Base-by-base conservation (phyloP, 805 yeast species). In the Saccharomycodes ludwigii region DNA sequence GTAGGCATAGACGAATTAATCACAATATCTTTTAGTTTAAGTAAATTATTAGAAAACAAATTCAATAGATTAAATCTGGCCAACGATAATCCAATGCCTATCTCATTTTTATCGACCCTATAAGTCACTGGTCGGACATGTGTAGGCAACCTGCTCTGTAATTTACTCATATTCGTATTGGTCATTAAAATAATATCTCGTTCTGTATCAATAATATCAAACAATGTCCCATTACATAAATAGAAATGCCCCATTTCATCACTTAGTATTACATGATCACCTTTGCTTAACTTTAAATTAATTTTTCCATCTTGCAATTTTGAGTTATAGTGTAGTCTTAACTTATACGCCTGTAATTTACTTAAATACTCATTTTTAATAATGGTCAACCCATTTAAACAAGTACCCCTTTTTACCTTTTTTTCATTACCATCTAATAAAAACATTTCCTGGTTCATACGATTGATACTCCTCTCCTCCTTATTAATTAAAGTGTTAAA, bases 211-310 rank as follows among this genome's bases (percentile, higher is more conserved):
- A 65, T 56, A 0, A 79, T 55, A 3, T 48, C 42, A 5, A 58
- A 54, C 4, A 85, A 63, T 27, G 49, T 53, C 0, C 94, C 95
- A 30, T 63, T 63, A 1, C 84, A 73, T 16, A 86, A 45, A 0
- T 82, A 79, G 50, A 76, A 76, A 48, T 79, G 83, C 1, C 94
- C 94, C 0, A 50, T 38, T 43, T 82, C 93, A 50, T 81, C 94
- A 46, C 95, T 84, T 1, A 85, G 58, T 11, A 79, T 62, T 1
- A 86, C 67, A 24, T 72, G 60, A 46, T 86, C 95, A 39, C 68
- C 63, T 23, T 63, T 58, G 0, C 58, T 32, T 2, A 84, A 43
- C 36, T 77, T 83, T 0, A 76, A 23, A 27, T 10, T 24, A 5
- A 4, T 32, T 23, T 6, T 27, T 15, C 1, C 20, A 17, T 44